Evolutionary conservation across 768 basidiomycete genomes (phyloP).

Genomic region (Phaeotremella skinneri): DNA sequence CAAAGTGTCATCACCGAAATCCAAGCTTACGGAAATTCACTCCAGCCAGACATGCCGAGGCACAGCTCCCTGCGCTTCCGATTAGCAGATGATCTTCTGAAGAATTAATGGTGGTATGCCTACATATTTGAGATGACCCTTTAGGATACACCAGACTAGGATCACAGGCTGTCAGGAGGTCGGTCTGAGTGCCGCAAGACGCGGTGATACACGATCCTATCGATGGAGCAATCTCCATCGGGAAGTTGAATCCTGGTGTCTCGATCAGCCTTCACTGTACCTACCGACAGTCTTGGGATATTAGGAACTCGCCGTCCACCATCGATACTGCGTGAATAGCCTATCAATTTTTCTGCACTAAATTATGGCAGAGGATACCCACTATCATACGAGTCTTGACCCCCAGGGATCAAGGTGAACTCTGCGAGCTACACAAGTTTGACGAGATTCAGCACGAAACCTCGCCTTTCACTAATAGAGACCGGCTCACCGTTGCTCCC

Average conservation of each 20-base stretch:
- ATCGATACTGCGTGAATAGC: constrained; percentile 26
- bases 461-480: neutral
- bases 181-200: constrained; percentile 21
- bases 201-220: constrained; percentile 14
- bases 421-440: constrained; percentile 7
- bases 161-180: constrained; percentile 30
- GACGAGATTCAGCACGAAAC: neutral
- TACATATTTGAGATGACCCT: constrained; percentile 27
- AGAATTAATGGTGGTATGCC: neutral
- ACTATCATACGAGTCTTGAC: constrained; percentile 4
- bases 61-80: constrained; percentile 21
- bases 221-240: constrained; percentile 25
- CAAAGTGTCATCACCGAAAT: neutral
- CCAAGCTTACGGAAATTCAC: constrained; percentile 20
- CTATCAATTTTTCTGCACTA: neutral
- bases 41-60: constrained; percentile 14
- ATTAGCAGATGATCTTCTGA: neutral
- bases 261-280: constrained; percentile 1
- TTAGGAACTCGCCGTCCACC: constrained; percentile 26
- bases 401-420: neutral
- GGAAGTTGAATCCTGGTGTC: constrained; percentile 27
- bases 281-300: neutral
- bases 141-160: constrained; percentile 24
- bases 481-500: constrained; percentile 1
- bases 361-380: constrained; percentile 17